Evolutionary conservation across 116 monocot genomes (phyloP), one percentile per base, ranked within the genome.

Genomic region (Papilionanthe hybrid): DNA sequence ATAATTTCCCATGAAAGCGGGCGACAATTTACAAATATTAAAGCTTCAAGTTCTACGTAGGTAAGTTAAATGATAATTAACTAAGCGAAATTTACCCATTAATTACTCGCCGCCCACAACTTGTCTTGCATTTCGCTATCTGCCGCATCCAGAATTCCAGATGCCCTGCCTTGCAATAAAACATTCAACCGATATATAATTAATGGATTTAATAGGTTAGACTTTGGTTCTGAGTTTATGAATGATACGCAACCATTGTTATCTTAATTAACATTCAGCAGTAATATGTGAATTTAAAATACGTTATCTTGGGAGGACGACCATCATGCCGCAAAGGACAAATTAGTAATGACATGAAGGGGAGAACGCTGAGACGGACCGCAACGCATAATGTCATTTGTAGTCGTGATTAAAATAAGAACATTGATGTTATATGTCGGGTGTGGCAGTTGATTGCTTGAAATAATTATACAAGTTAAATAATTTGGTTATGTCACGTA

Each of bases 221-320:
- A 63, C 63, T 63, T 63, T 63, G 25, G n/a, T 1, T 63, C n/a
- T 63, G 9, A 23, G 6, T 63, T 63, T 63, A 22, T 22, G 23
- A 63, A 63, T 63, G 63, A 25, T 63, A 63, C 63, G 63, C 63
- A 63, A 63, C 63, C 63, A 63, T 63, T 23, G 22, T 63, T 63
- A 63, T 63, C 63, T 63, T 63, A 63, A 63, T 23, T 6, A 63
- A 7, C 6, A 22, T 8, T 63, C 9, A 63, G n/a, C 12, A 63
- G 63, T 63, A 5, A 23, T 5, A 1, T 1, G 7, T 23, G 5
- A 5, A 63, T 25, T 63, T 53, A 53, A 53, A 15, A 53, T 53
- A 53, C 17, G 17, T 53, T 17, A 18, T 20, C 63, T 63, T 25
- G 63, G 5, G 8, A 23, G 12, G 23, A 63, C 63, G 63, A 23